Base-by-base conservation (phyloP, 345 rosid genomes). In the Durio zibethinus region DNA sequence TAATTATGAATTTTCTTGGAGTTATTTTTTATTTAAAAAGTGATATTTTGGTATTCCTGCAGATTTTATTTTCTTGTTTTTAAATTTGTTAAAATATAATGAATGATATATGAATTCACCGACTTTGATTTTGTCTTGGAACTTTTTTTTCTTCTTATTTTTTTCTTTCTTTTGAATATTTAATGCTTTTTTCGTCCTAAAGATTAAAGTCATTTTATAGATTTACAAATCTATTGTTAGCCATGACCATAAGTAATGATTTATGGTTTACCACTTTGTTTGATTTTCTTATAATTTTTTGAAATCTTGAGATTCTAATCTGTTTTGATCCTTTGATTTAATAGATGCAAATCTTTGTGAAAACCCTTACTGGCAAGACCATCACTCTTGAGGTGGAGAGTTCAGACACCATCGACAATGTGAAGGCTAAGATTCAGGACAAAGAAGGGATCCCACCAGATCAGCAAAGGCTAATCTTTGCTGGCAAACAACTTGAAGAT, bases 341-440 rank as follows among this genome's bases (percentile, higher is more conserved):
- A 29, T 16, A 61, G 66, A 61, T 61, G 38, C 66, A 63, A 63
- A 63, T 63, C 43, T 63, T 63, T 63, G 68, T 63, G 21, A 63
- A 63, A 16, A 63, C 68, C 11, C 23, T 63, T 11, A 63, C 68
- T 20, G 68, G 68, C 5, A 63, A 63, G 25, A 63, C 45, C 4
- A 63, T 63, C 0, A 63, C 45, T 7, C 35, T 62, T 5, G 67
- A 62, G 67, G 67, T 62, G 1, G 47, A 43, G 47, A 43, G 47
- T 10, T 43, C 18, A 0, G 52, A 47, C 18, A 47, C 52, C 52
- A 47, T 47, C 3, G 52, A 47, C 5, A 47, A 47, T 14, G 52
- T 47, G 18, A 47, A 47, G 18, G 52, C 52, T 0, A 47, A 47
- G 52, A 47, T 47, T 5, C 52, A 47, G 0, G 52, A 47, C 18